phyloP scores from a whole-genome alignment of 2,329 filamentous ascomycete species.

The Hypomyces perniciosus region DNA sequence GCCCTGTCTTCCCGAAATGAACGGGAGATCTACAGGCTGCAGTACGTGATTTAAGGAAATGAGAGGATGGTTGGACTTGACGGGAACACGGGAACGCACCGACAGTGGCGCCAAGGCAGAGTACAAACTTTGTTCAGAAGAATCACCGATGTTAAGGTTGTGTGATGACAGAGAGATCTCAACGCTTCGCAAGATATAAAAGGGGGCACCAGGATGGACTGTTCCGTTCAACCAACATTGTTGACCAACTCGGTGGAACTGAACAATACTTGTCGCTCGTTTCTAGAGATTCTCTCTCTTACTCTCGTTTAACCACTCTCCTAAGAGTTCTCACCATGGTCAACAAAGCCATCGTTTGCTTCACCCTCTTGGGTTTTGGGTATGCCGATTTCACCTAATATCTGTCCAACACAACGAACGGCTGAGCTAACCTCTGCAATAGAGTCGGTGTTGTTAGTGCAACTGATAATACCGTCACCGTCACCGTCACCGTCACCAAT shows the following conservation, averaged over 20 bases:
- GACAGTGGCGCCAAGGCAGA: constrained; percentile 7
- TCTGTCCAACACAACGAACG: background rate
- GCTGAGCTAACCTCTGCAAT: background rate
- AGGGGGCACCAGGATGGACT: background rate
- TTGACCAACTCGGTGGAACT: background rate
- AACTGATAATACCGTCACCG: constrained; percentile 24
- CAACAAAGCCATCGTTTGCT: constrained; percentile 15
- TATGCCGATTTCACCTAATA: constrained; percentile 13
- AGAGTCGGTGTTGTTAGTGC: constrained; percentile 22
- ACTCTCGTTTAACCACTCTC: background rate
- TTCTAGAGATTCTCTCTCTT: constrained; percentile 1
- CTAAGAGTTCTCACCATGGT: constrained; percentile 15
- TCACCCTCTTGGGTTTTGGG: constrained; percentile 26
- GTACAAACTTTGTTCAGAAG: constrained; percentile 10
- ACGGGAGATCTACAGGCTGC: background rate
- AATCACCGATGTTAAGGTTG: constrained; percentile 12
- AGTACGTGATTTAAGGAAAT: background rate
- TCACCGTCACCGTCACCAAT: constrained; percentile 27
- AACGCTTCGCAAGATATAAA: background rate
- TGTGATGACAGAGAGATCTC: constrained; percentile 13
- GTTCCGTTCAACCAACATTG: too few relatives aligned
- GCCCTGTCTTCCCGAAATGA: background rate
- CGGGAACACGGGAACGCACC: constrained; percentile 14
- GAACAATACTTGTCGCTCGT: background rate
- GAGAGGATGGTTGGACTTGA: background rate